phyloP scores from a whole-genome alignment of 108 stramenopile species.

The Nitzschia inconspicua region DNA sequence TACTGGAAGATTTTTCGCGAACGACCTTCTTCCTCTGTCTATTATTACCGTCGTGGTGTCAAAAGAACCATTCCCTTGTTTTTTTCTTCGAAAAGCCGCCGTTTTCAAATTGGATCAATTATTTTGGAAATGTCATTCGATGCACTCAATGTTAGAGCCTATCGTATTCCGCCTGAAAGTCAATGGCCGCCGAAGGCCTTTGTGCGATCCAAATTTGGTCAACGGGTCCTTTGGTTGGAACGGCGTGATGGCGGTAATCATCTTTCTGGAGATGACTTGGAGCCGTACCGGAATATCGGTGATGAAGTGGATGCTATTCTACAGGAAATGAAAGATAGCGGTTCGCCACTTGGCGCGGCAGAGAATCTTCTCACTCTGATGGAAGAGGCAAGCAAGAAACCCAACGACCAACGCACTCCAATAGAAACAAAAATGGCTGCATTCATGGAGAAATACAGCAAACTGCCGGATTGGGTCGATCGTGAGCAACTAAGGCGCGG shows the following conservation, averaged over 20 bases:
- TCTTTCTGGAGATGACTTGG: slow-evolving; percentile 44
- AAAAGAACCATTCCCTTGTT: too few relatives aligned
- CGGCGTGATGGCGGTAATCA: slow-evolving; percentile 43
- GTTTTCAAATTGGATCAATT: too few relatives aligned
- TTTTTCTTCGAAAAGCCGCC: too few relatives aligned
- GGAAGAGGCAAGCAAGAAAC: slow-evolving; percentile 10
- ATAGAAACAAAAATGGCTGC: slow-evolving; percentile 8
- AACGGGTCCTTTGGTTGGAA: slow-evolving; percentile 11
- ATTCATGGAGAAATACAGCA: slow-evolving; percentile 28
- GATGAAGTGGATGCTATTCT: slow-evolving; percentile 66
- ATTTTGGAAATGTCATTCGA: too few relatives aligned
- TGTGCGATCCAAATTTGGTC: slow-evolving; percentile 15
- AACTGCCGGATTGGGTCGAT: slow-evolving; percentile 72
- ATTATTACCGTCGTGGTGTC: too few relatives aligned
- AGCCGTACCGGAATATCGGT: slow-evolving; percentile 62
- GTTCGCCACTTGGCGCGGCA: slow-evolving; percentile 15
- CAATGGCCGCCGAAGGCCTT: slow-evolving; percentile 8
- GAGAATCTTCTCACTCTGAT: slow-evolving; percentile 59
- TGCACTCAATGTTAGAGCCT: not conserved
- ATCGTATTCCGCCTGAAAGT: slow-evolving; percentile 5
- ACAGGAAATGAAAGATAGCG: slow-evolving; percentile 32
- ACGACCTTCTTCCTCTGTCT: too few relatives aligned
- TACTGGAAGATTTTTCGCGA: too few relatives aligned
- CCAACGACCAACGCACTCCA: not conserved
- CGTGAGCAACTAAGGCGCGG: slow-evolving; percentile 66